phyloP scores from a whole-genome alignment of 345 rosid species.

The Eucalyptus cloeziana region DNA sequence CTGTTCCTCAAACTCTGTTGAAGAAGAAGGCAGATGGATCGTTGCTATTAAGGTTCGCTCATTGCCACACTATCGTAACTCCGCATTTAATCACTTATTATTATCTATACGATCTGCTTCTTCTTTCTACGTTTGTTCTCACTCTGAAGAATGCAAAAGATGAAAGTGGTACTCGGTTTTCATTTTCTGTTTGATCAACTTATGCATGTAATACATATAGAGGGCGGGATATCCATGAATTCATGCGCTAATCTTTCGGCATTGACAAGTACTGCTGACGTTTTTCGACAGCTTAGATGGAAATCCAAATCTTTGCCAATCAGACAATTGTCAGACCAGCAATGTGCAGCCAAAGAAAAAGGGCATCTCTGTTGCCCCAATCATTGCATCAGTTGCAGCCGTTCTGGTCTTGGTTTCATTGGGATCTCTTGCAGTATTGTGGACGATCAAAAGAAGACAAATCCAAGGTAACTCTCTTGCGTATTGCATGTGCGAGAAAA shows the following conservation, averaged over 20 bases:
- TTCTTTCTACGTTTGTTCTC: not conserved
- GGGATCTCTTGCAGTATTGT: constrained; percentile 1
- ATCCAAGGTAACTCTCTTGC: not conserved
- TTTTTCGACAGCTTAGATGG: constrained; percentile 16
- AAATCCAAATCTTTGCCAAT: constrained; percentile 15
- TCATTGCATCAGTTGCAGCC: constrained; percentile 11
- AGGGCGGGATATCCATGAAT: not conserved
- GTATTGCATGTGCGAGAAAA: not conserved
- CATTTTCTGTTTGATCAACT: not conserved
- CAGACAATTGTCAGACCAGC: not conserved
- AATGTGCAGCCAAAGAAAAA: constrained; percentile 2
- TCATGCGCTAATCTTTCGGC: not conserved
- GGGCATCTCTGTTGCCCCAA: constrained; percentile 17
- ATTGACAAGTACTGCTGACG: not conserved
- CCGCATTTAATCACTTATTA: not conserved
- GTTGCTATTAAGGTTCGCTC: not conserved
- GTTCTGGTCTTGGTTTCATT: not conserved
- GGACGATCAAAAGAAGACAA: constrained; percentile 5
- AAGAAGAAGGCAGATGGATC: constrained; percentile 13
- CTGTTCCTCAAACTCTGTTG: constrained; percentile 15
- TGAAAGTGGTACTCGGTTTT: not conserved
- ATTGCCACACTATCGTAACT: not conserved
- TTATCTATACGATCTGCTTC: not conserved
- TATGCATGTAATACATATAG: not conserved
- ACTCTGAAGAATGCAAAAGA: not conserved